These are phyloP conservation scores for Iberis amara DNA, from an alignment of 441 rosid species.

Conservation along the genomic window DNA sequence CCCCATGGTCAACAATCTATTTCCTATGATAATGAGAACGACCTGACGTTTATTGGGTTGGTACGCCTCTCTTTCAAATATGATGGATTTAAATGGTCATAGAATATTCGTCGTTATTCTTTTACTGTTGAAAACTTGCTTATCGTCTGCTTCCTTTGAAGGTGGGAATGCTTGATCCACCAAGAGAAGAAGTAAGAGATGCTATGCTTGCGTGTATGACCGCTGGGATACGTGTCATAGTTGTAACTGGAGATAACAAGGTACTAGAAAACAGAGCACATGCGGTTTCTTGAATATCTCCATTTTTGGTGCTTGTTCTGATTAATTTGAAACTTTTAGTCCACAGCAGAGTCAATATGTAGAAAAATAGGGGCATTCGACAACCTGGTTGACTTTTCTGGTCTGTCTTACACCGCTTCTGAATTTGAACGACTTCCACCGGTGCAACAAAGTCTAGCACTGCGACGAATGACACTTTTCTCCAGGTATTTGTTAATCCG, in stretches of 20 bases:
- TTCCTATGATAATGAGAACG: slow-evolving; percentile 81
- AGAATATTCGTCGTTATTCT: neutral
- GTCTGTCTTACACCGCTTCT: slow-evolving; percentile 84
- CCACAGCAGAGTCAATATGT: slow-evolving; percentile 96
- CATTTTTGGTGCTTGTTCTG: slow-evolving; percentile 29
- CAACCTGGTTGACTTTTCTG: slow-evolving; percentile 69
- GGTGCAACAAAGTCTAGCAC: slow-evolving; percentile 72
- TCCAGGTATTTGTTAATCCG: slow-evolving; percentile 49
- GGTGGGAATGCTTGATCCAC: slow-evolving; percentile 99
- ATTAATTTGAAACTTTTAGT: slow-evolving; percentile 48
- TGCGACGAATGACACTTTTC: slow-evolving; percentile 87
- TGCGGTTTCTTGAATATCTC: slow-evolving; percentile 20
- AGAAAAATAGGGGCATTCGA: slow-evolving; percentile 96
- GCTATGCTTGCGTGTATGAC: slow-evolving; percentile 97
- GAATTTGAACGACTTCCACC: slow-evolving; percentile 95
- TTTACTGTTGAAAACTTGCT: slow-evolving; percentile 8
- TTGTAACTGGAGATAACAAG: slow-evolving; percentile 98
- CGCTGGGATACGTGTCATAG: slow-evolving; percentile 99
- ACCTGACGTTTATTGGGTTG: slow-evolving; percentile 98
- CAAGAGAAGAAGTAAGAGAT: slow-evolving; percentile 91
- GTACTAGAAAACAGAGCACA: slow-evolving; percentile 36
- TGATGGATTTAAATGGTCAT: slow-evolving; percentile 15
- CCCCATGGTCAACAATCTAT: slow-evolving; percentile 68
- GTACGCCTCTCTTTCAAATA: slow-evolving; percentile 68
- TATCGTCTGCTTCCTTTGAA: slow-evolving; percentile 30